Conservation (phyloP, 2,329 filamentous ascomycete genomes). For the Trichophyton equinum region DNA sequence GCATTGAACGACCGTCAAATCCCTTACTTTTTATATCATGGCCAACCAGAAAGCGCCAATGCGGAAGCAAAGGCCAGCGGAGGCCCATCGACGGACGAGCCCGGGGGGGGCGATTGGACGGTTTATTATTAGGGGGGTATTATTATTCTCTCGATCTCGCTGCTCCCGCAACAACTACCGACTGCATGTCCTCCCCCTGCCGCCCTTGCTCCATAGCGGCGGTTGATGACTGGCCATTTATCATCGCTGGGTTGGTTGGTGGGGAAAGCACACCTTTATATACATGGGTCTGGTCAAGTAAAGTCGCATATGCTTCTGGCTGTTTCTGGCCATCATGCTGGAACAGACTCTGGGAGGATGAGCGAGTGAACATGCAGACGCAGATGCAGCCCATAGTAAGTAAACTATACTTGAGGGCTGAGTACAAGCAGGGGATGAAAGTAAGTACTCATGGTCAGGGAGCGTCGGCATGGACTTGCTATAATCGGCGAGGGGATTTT, state of each 20-base stretch:
- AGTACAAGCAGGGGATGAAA: not conserved
- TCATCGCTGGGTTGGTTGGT: not conserved
- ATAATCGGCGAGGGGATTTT: not conserved
- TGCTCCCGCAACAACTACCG: too few relatives aligned
- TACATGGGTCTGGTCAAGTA: conserved; percentile 1
- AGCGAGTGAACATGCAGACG: not conserved
- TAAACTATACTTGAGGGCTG: not conserved
- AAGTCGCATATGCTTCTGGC: not conserved
- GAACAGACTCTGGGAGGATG: not conserved
- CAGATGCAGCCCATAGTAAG: not conserved
- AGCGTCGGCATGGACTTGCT: not conserved
- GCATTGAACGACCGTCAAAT: not conserved
- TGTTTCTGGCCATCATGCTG: not conserved
- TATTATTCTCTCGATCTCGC: too few relatives aligned
- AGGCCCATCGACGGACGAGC: not conserved
- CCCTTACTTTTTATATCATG: not conserved
- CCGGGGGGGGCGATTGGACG: not conserved
- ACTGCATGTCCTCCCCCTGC: too few relatives aligned
- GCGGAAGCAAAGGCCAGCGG: not conserved
- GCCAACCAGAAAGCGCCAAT: not conserved
- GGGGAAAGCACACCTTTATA: not conserved
- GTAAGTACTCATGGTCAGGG: not conserved
- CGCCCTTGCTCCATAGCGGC: not conserved
- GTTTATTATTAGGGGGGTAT: too few relatives aligned
- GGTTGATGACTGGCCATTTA: not conserved